Evolutionary conservation across 2,329 filamentous ascomycete genomes (phyloP).

Genomic region (Neofusicoccum sp.): DNA sequence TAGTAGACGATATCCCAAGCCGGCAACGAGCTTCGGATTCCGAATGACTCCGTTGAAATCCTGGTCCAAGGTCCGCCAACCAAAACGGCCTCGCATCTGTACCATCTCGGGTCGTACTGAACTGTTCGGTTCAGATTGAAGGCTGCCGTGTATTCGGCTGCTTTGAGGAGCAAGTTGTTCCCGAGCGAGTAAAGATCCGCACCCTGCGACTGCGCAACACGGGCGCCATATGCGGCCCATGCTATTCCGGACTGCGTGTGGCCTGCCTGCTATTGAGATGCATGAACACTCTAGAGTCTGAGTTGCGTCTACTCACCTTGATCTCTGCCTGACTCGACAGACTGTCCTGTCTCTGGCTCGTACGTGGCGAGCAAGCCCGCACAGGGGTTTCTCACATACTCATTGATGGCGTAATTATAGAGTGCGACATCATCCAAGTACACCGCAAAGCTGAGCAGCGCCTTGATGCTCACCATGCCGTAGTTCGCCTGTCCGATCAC

Average conservation of each 20-base stretch:
- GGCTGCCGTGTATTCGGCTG: slow-evolving; percentile 40
- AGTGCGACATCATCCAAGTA: slow-evolving; percentile 43
- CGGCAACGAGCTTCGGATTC: slow-evolving; percentile 21
- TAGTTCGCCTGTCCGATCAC: slow-evolving; percentile 46
- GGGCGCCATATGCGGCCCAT: slow-evolving; percentile 38
- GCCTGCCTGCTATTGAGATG: slow-evolving; percentile 25
- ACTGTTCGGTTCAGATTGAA: slow-evolving; percentile 40
- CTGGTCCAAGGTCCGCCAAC: slow-evolving; percentile 40
- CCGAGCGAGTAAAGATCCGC: slow-evolving; percentile 34
- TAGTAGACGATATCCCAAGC: slow-evolving; percentile 32
- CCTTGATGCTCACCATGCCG: slow-evolving; percentile 42
- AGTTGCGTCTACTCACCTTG: slow-evolving; percentile 24
- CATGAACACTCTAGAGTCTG: neutral
- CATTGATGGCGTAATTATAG: slow-evolving; percentile 43
- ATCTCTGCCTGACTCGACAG: slow-evolving; percentile 39
- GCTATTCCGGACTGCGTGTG: slow-evolving; percentile 27
- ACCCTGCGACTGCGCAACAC: slow-evolving; percentile 38
- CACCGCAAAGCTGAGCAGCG: slow-evolving; percentile 40
- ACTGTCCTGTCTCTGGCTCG: slow-evolving; percentile 36
- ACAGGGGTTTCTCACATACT: slow-evolving; percentile 38
- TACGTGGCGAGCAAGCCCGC: slow-evolving; percentile 33
- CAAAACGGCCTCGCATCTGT: slow-evolving; percentile 41
- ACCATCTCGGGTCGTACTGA: slow-evolving; percentile 36
- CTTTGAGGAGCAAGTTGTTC: slow-evolving; percentile 36
- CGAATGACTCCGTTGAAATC: slow-evolving; percentile 29